Conservation (phyloP, 1,284 basidiomycete genomes). For the Uromyces viciae-fabae region DNA sequence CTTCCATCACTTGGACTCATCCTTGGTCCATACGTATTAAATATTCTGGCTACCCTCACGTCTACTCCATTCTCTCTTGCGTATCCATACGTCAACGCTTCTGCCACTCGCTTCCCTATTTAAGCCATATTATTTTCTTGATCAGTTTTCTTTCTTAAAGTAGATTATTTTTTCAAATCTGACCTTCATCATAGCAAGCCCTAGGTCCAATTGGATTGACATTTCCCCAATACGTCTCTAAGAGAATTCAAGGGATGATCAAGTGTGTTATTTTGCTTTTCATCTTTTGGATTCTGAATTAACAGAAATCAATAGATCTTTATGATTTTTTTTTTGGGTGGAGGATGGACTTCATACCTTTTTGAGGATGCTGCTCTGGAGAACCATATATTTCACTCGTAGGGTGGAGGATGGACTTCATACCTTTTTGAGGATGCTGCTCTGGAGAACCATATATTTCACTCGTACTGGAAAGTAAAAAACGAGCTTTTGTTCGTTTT, state of each 20-base stretch:
- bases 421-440: constrained; percentile 86
- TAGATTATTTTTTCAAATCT: background rate
- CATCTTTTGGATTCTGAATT: too few species aligned
- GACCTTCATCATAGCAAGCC: constrained; percentile 92
- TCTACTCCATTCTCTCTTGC: constrained; percentile 89
- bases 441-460: constrained; percentile 56
- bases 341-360: constrained; percentile 59
- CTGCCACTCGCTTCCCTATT: constrained; percentile 77
- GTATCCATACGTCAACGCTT: constrained; percentile 91
- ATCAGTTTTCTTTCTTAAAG: too few species aligned
- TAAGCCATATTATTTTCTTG: background rate
- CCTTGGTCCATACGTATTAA: constrained; percentile 66
- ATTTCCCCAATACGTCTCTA: constrained; percentile 74
- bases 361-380: constrained; percentile 76
- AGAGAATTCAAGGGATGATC: background rate
- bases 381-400: constrained; percentile 55
- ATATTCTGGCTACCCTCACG: constrained; percentile 90
- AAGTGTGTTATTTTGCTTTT: too few species aligned
- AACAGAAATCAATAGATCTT: too few species aligned
- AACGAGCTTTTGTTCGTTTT: constrained; percentile 91
- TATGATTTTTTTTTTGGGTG: background rate
- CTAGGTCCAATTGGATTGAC: constrained; percentile 96
- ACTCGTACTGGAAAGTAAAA: constrained; percentile 89
- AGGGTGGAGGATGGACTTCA: background rate
- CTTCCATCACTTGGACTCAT: constrained; percentile 96